Evolutionary conservation across 129 eudicot species (phyloP), one percentile per base, ranked within the genome.

Genomic region (Chrysanthemum lavandulifolium): DNA sequence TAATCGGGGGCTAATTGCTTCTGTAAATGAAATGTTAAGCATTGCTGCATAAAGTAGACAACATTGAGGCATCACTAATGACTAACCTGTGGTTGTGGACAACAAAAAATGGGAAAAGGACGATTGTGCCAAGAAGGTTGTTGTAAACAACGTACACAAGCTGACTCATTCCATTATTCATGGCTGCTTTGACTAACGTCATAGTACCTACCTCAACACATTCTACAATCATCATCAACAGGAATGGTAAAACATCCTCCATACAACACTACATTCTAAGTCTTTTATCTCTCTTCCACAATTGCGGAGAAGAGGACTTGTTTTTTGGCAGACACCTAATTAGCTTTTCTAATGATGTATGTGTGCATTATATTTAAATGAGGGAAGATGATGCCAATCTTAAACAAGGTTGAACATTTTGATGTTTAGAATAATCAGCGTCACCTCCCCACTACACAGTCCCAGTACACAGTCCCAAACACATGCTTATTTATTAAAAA

Each of bases 91-190:
- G 33, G 64, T 58, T 58, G 2, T 58, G 64, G 36, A 21, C 3
- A n/a, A 14, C 64, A 2, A 58, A 58, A 21, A 21, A 58, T 10
- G n/a, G n/a, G 33, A 58, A 58, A 9, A 58, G 64, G 13, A 21
- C n/a, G 13, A 58, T 10, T 29, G n/a, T 58, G 33, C 64, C 64
- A 19, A 58, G 36, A 10, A 21, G 6, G 64, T 58, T 21, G 14
- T 0, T 9, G 64, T 58, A 58, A 3, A 58, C 64, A 58, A 58
- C 36, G 7, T 21, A 58, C 0, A 58, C 64, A 19, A 58, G 36
- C 27, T 58, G 64, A 33, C 64, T 21, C 64, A 58, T 58, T 58
- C 64, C 64, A 58, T 58, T 58, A 10, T 58, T 58, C 64, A 58
- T 58, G 64, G 64, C 64, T 21, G 36, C 6, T 58, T 58, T 58